Evolutionary conservation across 1,139 yeast genomes (phyloP).

Genomic region (Candida anutae): DNA sequence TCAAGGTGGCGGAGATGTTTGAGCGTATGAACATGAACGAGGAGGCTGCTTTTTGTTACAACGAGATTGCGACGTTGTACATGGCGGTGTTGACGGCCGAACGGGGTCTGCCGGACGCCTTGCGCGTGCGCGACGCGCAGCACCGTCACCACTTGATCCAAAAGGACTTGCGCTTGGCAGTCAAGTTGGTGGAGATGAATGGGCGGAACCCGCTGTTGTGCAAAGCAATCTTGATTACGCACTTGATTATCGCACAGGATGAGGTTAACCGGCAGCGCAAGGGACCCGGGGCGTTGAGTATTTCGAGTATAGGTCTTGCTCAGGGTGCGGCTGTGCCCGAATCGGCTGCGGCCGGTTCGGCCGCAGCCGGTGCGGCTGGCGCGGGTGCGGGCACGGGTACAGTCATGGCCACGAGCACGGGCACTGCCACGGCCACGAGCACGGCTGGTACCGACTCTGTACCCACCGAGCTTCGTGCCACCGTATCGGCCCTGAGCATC

Average conservation of each 20-base stretch:
- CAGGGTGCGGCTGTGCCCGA: neutral
- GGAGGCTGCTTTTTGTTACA: constrained; percentile 59
- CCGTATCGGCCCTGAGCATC: neutral
- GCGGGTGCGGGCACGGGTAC: neutral
- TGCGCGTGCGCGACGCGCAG: constrained; percentile 15
- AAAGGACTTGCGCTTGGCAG: constrained; percentile 62
- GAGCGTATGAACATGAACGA: constrained; percentile 53
- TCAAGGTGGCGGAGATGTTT: constrained; percentile 82
- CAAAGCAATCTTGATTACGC: constrained; percentile 56
- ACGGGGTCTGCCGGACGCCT: constrained; percentile 14
- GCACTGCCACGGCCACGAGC: neutral
- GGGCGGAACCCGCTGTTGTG: constrained; percentile 41
- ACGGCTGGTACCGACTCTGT: neutral
- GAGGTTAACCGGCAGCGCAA: constrained; percentile 27
- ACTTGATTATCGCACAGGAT: constrained; percentile 58
- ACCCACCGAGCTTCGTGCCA: neutral
- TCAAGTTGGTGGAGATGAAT: constrained; percentile 58
- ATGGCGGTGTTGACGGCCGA: constrained; percentile 45
- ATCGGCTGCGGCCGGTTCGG: neutral
- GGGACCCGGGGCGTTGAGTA: neutral
- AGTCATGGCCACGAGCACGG: neutral
- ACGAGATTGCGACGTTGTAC: constrained; percentile 60
- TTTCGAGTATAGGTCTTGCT: neutral
- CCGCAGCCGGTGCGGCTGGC: neutral
- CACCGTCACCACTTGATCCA: constrained; percentile 56